These are phyloP conservation scores for Eutrema japonicum DNA, from an alignment of 345 rosid genomes.

Conservation along the genomic window DNA sequence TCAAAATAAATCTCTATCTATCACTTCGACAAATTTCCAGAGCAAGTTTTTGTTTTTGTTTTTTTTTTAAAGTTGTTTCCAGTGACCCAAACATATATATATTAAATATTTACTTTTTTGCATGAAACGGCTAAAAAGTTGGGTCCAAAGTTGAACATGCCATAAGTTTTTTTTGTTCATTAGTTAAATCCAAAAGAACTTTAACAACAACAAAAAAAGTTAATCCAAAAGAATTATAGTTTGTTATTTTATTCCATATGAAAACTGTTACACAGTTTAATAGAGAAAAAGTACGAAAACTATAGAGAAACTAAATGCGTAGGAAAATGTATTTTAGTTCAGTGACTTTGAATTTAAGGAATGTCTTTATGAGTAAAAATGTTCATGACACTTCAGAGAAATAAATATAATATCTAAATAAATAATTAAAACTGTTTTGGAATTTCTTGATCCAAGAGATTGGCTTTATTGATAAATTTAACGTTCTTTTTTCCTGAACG, in stretches of 20 bases:
- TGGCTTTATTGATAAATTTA: conserved; percentile 20
- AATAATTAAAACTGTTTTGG: conserved; percentile 17
- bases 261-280: conserved; percentile 13
- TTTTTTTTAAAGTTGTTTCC: conserved; percentile 2
- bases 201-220: neutral
- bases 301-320: neutral
- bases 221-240: neutral
- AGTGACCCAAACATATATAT: conserved; percentile 7
- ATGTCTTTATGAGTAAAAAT: conserved; percentile 40
- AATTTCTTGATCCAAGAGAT: conserved; percentile 39
- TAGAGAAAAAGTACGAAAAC: conserved; percentile 8
- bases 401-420: conserved; percentile 6
- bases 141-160: conserved; percentile 23
- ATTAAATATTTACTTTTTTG: neutral
- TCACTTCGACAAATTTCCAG: conserved; percentile 1
- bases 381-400: conserved; percentile 30
- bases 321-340: conserved; percentile 22
- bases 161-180: neutral
- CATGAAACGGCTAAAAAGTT: conserved; percentile 34
- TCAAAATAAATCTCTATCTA: neutral
- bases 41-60: neutral
- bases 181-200: too few relatives aligned
- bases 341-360: conserved; percentile 40
- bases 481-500: neutral
- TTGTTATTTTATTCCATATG: neutral